Evolutionary conservation across 2,329 filamentous ascomycete species (phyloP), one percentile per base, ranked within the genome.

Genomic region (Dactylonectria estremocensis): DNA sequence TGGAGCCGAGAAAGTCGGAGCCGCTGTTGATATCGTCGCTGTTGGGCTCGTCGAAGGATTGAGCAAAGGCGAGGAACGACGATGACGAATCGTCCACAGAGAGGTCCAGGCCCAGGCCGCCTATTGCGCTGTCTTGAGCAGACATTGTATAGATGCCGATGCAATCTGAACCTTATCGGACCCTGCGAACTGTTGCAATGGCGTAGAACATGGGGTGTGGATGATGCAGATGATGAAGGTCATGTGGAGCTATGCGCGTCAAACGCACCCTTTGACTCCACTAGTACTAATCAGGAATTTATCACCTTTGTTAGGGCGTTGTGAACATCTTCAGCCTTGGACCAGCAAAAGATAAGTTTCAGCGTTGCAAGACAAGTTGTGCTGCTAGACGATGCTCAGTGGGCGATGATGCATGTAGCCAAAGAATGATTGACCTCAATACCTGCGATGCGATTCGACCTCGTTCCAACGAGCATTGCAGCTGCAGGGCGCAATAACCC

Each of bases 211-310:
- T 40, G 53, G 16, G 46, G 31, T 40, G 57, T 60, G 37, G 57
- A 60, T 60, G 46, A 52, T 52, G 46, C 18, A 52, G 55, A 52
- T 22, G 57, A 24, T 52, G 55, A 48, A 20, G 8, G 20, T 58
- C 24, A 52, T 14, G 54, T 58, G 61, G 61, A 48, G 46, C n/a
- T n/a, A 33, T 8, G 40, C 53, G 14, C 33, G 61, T 64, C 61
- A 64, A 64, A 46, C 49, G 56, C 61, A 58, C 61, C 61, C 61
- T 64, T 58, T 37, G 61, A 53, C 14, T 50, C 46, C 54, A 28
- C 54, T 64, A 64, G 61, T 53, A 58, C 61, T 45, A 45, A 64
- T 58, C 33, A 50, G 46, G 61, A 46, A 52, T 31, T 9, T 8
- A 18, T 46, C 7, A 20, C 45, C 3, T 46, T 11, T 22, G 45